Percentiles rank a stretch among this genome's conserved stretches.
phyloP scores from a whole-genome alignment of 2,329 filamentous ascomycete genomes.

The Fusarium tupiense region DNA sequence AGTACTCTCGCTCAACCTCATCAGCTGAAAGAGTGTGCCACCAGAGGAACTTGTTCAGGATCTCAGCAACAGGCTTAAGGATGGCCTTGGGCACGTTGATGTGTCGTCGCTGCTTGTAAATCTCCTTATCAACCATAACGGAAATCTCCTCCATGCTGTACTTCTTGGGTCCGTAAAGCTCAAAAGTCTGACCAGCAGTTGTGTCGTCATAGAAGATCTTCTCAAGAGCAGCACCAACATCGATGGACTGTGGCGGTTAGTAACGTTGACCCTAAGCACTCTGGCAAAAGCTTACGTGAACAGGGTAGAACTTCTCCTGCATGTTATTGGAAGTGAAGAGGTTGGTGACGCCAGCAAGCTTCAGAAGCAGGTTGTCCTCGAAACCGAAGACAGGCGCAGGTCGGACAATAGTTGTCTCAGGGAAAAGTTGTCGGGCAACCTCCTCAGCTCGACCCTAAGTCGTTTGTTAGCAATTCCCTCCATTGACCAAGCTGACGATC shows the following conservation, averaged over 20 bases:
- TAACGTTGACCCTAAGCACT: not conserved
- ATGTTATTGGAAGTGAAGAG: constrained; percentile 92
- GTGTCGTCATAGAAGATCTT: constrained; percentile 89
- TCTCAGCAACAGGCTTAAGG: constrained; percentile 76
- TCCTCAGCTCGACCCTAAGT: constrained; percentile 78
- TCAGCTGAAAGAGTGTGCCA: constrained; percentile 87
- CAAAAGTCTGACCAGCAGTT: constrained; percentile 89
- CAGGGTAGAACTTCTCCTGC: constrained; percentile 89
- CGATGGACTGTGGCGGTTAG: constrained; percentile 72
- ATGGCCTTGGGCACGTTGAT: constrained; percentile 88
- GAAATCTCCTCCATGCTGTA: constrained; percentile 91
- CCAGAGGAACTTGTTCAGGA: constrained; percentile 87
- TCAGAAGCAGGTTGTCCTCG: constrained; percentile 91
- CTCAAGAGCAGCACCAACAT: constrained; percentile 90
- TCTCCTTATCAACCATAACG: constrained; percentile 89
- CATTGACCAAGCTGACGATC: no score
- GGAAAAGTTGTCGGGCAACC: constrained; percentile 87
- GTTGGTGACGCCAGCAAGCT: constrained; percentile 82
- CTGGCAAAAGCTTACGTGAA: constrained; percentile 74
- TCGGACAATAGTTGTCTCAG: constrained; percentile 95
- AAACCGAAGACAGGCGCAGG: constrained; percentile 95
- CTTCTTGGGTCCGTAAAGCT: constrained; percentile 92
- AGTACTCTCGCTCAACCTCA: constrained; percentile 89
- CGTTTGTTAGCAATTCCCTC: constrained; percentile 24
- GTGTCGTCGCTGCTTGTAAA: constrained; percentile 87